Percentiles rank a stretch among this genome's conserved stretches.
These are phyloP conservation scores for Mycena haematopus DNA, from an alignment of 768 basidiomycete genomes.

Conservation along the genomic window DNA sequence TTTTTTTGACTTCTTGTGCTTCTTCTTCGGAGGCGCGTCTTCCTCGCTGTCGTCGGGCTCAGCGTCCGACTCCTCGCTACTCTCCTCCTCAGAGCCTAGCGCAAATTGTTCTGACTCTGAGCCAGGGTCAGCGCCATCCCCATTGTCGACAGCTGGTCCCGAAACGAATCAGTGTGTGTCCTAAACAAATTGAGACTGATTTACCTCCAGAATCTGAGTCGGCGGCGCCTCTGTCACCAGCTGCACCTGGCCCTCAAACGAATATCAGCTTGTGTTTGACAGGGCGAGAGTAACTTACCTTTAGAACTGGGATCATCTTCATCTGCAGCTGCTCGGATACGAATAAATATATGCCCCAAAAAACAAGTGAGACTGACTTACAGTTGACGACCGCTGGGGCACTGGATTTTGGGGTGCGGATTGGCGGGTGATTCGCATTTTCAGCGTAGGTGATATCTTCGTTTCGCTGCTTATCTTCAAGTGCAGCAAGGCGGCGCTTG, in stretches of 20 bases:
- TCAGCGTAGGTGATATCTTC: neutral
- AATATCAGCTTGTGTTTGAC: too few relatives aligned
- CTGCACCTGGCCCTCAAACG: too few relatives aligned
- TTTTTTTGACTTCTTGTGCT: neutral
- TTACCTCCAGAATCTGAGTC: too few relatives aligned
- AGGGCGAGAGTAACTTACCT: too few relatives aligned
- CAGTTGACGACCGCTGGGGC: neutral
- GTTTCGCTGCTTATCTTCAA: conserved; percentile 12
- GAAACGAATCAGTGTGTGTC: too few relatives aligned
- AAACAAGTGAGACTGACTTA: neutral
- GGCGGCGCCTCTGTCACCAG: too few relatives aligned
- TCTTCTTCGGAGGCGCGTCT: neutral
- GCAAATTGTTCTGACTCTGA: neutral
- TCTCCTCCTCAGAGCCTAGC: neutral
- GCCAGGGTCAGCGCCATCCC: neutral
- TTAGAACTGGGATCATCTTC: too few relatives aligned
- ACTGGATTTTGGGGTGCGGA: neutral
- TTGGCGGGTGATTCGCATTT: neutral
- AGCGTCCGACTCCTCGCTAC: neutral
- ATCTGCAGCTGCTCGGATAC: too few relatives aligned
- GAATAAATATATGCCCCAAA: neutral
- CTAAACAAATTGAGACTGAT: too few relatives aligned
- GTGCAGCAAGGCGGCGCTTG: neutral
- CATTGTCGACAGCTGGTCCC: neutral
- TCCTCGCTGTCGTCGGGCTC: neutral